Evolutionary conservation across 495 filamentous ascomycete species (phyloP).

Genomic region (Annulohypoxylon stygium): DNA sequence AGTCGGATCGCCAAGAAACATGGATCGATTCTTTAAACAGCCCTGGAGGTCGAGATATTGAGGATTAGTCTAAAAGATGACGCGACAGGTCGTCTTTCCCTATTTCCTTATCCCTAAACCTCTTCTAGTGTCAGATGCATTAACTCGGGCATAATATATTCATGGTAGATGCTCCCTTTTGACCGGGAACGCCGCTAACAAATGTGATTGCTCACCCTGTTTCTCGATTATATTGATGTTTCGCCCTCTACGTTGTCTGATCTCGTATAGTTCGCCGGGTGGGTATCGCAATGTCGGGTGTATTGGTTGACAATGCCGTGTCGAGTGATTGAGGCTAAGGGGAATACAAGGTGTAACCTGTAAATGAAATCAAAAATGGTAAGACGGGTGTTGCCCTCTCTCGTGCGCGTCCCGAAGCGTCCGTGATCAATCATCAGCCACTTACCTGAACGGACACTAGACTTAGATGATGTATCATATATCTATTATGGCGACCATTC

Average conservation of each 20-base stretch:
- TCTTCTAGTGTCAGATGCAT: slow-evolving; percentile 34
- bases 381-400: slow-evolving; percentile 40
- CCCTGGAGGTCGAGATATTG: slow-evolving; percentile 14
- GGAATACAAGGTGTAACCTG: slow-evolving; percentile 38
- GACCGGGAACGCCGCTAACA: slow-evolving; percentile 23
- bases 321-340: slow-evolving; percentile 33
- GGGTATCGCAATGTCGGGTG: slow-evolving; percentile 5
- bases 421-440: slow-evolving; percentile 30
- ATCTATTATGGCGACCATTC: slow-evolving; percentile 12
- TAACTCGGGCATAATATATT: slow-evolving; percentile 26
- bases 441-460: slow-evolving; percentile 24
- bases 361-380: slow-evolving; percentile 33
- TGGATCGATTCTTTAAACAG: slow-evolving; percentile 22
- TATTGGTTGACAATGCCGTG: slow-evolving; percentile 31
- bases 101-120: slow-evolving; percentile 6
- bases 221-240: slow-evolving; percentile 18
- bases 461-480: slow-evolving; percentile 40
- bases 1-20: slow-evolving; percentile 39
- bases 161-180: slow-evolving; percentile 22
- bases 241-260: slow-evolving; percentile 9
- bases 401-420: slow-evolving; percentile 44
- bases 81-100: slow-evolving; percentile 21
- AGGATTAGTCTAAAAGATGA: slow-evolving; percentile 43
- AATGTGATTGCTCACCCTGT: slow-evolving; percentile 36
- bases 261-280: slow-evolving; percentile 15